Conservation (phyloP, 2,329 filamentous ascomycete species). For the Mollisia scopiformis region DNA sequence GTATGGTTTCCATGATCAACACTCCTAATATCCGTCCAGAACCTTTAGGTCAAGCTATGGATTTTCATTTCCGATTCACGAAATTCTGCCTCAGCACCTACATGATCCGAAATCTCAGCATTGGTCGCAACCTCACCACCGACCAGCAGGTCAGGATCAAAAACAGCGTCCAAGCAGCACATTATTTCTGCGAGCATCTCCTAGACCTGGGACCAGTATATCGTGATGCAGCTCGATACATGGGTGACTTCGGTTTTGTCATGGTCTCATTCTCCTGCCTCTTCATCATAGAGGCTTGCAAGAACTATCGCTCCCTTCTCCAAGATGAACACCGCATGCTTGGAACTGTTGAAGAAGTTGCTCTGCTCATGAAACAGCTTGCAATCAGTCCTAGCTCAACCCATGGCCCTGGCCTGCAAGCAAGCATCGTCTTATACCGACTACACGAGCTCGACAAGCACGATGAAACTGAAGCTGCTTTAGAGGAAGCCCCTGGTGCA, state of each 20-base stretch:
- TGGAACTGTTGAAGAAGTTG: constrained; percentile 4
- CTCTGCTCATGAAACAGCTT: constrained; percentile 16
- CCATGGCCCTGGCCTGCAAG: constrained; percentile 2
- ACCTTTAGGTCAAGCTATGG: background rate
- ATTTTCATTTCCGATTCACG: constrained; percentile 14
- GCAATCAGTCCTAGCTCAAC: constrained; percentile 21
- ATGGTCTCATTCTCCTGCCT: constrained; percentile 16
- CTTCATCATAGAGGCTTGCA: constrained; percentile 13
- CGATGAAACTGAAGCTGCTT: background rate
- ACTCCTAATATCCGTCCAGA: background rate
- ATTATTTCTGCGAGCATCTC: constrained; percentile 5
- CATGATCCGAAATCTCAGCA: constrained; percentile 6
- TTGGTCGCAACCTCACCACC: background rate
- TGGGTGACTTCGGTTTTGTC: constrained; percentile 11
- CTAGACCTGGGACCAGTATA: constrained; percentile 2
- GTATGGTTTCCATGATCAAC: too few species aligned
- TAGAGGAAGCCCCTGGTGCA: background rate
- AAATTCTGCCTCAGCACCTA: constrained; percentile 13
- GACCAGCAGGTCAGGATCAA: constrained; percentile 1
- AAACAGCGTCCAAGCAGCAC: constrained; percentile 1
- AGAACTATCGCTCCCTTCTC: background rate
- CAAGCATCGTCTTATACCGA: background rate
- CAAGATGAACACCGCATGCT: background rate
- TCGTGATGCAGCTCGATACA: constrained; percentile 9
- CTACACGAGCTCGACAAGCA: background rate